These are phyloP conservation scores for Phalaenopsis equestris DNA, from an alignment of 106 monocot species.

Conservation along the genomic window DNA sequence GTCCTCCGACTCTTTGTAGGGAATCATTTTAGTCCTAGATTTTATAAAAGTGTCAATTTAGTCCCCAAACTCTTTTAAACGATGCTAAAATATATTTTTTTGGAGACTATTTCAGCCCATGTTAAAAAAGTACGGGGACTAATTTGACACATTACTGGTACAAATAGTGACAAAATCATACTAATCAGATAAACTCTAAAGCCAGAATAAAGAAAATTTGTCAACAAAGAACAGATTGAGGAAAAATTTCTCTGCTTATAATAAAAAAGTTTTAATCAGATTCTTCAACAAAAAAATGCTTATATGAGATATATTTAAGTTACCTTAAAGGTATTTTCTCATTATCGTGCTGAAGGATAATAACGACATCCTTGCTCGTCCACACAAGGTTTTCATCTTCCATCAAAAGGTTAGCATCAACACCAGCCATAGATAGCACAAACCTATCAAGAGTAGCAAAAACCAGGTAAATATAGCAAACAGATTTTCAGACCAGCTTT, in stretches of 20 bases:
- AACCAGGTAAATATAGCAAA: not conserved
- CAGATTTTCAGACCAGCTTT: not conserved
- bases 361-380: constrained; percentile 96
- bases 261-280: not conserved
- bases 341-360: constrained; percentile 88
- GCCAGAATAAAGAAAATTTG: not conserved
- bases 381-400: constrained; percentile 98
- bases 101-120: no score
- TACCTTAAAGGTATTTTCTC: constrained; percentile 92
- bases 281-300: not conserved
- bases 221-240: not conserved
- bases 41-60: no score
- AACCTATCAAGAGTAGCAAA: constrained; percentile 38
- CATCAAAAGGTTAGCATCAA: constrained; percentile 88
- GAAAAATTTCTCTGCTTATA: not conserved
- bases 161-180: not conserved
- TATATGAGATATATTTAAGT: constrained; percentile 7
- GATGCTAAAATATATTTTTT: no score
- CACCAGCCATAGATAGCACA: constrained; percentile 90
- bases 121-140: no score
- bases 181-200: not conserved
- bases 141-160: not conserved
- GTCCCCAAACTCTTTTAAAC: no score
- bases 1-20: no score
- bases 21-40: no score